Conservation (phyloP, 2,329 filamentous ascomycete species). For the Ophiostoma sp. region DNA sequence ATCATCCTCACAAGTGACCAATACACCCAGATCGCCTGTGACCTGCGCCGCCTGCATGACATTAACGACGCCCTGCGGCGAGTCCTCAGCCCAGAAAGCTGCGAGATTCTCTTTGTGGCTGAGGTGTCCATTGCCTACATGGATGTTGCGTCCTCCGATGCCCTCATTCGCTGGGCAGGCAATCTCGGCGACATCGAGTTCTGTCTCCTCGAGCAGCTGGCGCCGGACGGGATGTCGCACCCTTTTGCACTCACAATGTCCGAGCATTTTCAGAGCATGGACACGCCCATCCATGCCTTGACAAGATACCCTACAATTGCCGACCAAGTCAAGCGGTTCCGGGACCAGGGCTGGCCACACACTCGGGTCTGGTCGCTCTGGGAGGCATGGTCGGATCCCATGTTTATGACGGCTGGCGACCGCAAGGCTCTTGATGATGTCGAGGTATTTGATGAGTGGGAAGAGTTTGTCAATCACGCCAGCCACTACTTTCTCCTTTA, state of each 20-base stretch:
- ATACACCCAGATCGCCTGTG: constrained; percentile 77
- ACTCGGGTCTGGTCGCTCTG: constrained; percentile 66
- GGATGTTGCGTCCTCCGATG: constrained; percentile 66
- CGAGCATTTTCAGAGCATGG: constrained; percentile 72
- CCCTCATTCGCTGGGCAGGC: constrained; percentile 71
- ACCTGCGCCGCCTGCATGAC: constrained; percentile 61
- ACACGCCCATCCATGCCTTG: constrained; percentile 71
- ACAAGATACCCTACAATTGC: constrained; percentile 60
- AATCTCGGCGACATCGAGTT: constrained; percentile 62
- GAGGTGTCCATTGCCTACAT: constrained; percentile 93
- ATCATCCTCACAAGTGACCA: constrained; percentile 60
- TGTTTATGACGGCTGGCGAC: constrained; percentile 57
- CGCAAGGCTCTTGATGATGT: constrained; percentile 60
- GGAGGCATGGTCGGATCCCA: constrained; percentile 70
- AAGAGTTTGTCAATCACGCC: constrained; percentile 81
- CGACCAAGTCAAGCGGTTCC: constrained; percentile 66
- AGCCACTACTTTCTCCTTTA: constrained; percentile 78
- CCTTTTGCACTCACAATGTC: constrained; percentile 87
- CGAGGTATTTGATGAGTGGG: constrained; percentile 93
- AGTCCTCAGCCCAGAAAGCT: constrained; percentile 53
- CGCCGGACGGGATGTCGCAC: constrained; percentile 70
- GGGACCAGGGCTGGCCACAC: constrained; percentile 59
- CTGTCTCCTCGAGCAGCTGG: constrained; percentile 78
- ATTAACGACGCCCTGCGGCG: constrained; percentile 56
- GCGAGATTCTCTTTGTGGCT: constrained; percentile 70